Evolutionary conservation across 1,284 basidiomycete species (phyloP).

Genomic region (Cutaneotrichosporon sp.): DNA sequence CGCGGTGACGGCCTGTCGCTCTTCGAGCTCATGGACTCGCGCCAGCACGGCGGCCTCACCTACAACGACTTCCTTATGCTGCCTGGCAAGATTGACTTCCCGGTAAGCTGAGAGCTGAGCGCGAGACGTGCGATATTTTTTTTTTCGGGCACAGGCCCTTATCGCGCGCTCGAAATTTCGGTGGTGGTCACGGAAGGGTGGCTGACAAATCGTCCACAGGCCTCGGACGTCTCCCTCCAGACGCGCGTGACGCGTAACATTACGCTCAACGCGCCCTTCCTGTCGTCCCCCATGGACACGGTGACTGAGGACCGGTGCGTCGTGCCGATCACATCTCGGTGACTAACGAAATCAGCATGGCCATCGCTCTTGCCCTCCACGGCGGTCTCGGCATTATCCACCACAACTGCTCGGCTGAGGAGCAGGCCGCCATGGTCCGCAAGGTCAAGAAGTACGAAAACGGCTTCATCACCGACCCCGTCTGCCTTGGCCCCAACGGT

Average conservation of each 20-base stretch:
- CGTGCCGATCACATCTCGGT: background rate
- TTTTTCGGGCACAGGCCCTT: too few species aligned
- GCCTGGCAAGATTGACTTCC: constrained; percentile 96
- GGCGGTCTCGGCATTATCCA: constrained; percentile 99
- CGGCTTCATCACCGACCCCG: constrained; percentile 94
- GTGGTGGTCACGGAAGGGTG: background rate
- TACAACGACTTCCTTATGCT: constrained; percentile 92
- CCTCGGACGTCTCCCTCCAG: constrained; percentile 69
- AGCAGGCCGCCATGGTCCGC: constrained; percentile 94
- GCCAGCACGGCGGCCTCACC: constrained; percentile 83
- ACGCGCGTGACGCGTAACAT: constrained; percentile 86
- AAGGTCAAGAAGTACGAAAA: constrained; percentile 98
- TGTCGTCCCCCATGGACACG: constrained; percentile 99
- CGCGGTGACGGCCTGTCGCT: constrained; percentile 81
- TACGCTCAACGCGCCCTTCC: constrained; percentile 87
- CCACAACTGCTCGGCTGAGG: constrained; percentile 84
- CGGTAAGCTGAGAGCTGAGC: constrained; percentile 62
- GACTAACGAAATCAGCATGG: constrained; percentile 58
- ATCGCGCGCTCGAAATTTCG: too few species aligned
- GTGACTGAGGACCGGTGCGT: constrained; percentile 79
- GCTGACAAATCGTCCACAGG: constrained; percentile 13
- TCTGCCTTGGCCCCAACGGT: constrained; percentile 73
- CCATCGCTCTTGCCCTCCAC: constrained; percentile 87
- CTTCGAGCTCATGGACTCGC: constrained; percentile 83
- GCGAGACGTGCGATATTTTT: too few species aligned